Base-by-base conservation (phyloP, 2,329 filamentous ascomycete genomes). In the Fusarium begoniae region DNA sequence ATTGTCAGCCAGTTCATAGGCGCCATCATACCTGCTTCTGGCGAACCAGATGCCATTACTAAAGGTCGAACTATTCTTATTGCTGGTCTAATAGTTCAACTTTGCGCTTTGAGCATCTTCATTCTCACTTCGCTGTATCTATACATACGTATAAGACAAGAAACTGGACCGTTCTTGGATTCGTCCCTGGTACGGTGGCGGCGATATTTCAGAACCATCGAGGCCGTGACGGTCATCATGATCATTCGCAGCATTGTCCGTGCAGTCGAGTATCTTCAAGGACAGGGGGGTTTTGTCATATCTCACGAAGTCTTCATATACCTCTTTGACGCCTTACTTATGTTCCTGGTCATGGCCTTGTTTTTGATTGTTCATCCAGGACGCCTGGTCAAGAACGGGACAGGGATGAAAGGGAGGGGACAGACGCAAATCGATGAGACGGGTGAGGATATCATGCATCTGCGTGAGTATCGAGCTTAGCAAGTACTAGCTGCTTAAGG, bases 191-290 rank as follows among this genome's bases (percentile, higher is more conserved):
- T 81, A 10, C 74, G 77, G 0, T 83, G 82, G 82, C 73, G 73
- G 30, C 62, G 75, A 20, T 73, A 82, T 45, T 77, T 85, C 20
- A 59, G 64, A 28, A 76, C 79, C 5, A 77, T 84, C 2, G 82
- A 83, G 47, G 48, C 70, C 6, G 78, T 79, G 6, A 83, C 82
- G 47, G 53, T 70, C 0, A 73, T 87, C 12, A 87, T 88, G 60
- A 79, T 86, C 24, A 76, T 87, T 10, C 79, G 87, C 47, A 85
- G 83, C 55, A 70, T 86, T 26, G 86, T 87, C 58, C 81, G 86
- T 12, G 82, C 86, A 4, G 69, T 87, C 9, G 87, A 88, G 74
- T 88, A 88, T 65, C 66, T 82, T 1, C 80, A 85, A 67, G 85
- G 85, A 4, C 80, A 83, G 13, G 76, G 63, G 2, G 85, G 85